Base-by-base conservation (phyloP, 2,329 filamentous ascomycete species). In the Parasarocladium wereldwijsianum region DNA sequence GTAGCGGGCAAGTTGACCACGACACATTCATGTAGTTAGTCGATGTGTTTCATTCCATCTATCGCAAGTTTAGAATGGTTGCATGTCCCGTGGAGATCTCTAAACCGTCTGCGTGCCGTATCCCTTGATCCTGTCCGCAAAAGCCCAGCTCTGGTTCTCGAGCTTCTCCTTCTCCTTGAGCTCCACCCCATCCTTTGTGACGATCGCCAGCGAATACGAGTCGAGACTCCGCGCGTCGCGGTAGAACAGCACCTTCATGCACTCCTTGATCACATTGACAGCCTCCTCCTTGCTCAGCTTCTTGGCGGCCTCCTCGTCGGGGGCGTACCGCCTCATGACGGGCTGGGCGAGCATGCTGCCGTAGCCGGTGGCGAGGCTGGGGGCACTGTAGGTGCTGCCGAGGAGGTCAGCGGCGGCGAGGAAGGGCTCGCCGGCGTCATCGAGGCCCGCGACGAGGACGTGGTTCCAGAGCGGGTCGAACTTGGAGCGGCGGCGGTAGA, bases 401-500 rank as follows among this genome's bases (percentile, higher is more conserved):
- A 94, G 73, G 36, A 98, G 66, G 60, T 98, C 90, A 32, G 84
- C 84, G 40, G 75, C 81, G 40, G 85, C 87, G 32, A 98, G 70
- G 70, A 94, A 98, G 15, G 90, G 87, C 55, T 76, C 71, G 43
- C 66, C 67, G 32, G 76, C 64, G 41, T 76, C 76, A 55, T 92
- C 83, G 43, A 96, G 66, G 16, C 90, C 90, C 30, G 80, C 87
- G 31, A 98, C 82, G 25, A 98, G 71, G 36, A 98, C 62, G 51
- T 86, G 78, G 62, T 96, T 98, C 90, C 90, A 98, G 37, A 98
- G 70, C 8, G 90, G 90, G 62, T 98, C 83, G 67, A 98, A 92
- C 51, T 93, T 82, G 49, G 78, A 84, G 47, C 90, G 84, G 42
- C 90, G 83, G 59, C 79, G 77, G 70, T 98, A 98, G 57, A 98